Evolutionary conservation across 2,329 filamentous ascomycete species (phyloP).

Genomic region (Colletotrichum liaoningense): DNA sequence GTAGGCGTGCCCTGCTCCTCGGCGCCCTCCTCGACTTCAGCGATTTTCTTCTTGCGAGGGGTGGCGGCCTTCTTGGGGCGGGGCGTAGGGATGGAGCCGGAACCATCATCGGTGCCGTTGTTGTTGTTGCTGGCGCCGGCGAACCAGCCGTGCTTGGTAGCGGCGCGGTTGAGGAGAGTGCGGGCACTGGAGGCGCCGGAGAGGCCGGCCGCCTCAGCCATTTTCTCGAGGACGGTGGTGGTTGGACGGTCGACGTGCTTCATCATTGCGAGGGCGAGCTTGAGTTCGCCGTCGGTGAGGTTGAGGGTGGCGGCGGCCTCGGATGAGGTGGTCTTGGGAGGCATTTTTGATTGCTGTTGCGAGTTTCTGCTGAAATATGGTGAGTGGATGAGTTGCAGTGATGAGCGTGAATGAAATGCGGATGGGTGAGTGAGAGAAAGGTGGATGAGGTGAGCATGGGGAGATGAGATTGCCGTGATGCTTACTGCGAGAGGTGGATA

Average conservation of each 20-base stretch:
- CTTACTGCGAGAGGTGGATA: no score
- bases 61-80: conserved; percentile 13
- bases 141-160: conserved; percentile 19
- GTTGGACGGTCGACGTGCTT: conserved; percentile 4
- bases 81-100: background rate
- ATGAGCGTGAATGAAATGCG: no score
- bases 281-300: conserved; percentile 22
- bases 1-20: conserved; percentile 11
- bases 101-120: background rate
- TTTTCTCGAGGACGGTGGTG: background rate
- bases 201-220: conserved; percentile 13
- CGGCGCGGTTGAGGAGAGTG: conserved; percentile 3
- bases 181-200: conserved; percentile 18
- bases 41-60: conserved; percentile 28
- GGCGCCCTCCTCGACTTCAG: background rate
- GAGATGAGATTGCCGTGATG: no score
- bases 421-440: no score
- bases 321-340: conserved; percentile 11
- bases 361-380: no score
- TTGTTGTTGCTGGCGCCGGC: background rate
- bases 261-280: conserved; percentile 14
- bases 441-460: no score
- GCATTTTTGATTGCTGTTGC: background rate
- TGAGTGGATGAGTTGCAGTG: background rate
- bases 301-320: background rate